phyloP scores from a whole-genome alignment of 331 rosid species.

The Cucumis variabilis region DNA sequence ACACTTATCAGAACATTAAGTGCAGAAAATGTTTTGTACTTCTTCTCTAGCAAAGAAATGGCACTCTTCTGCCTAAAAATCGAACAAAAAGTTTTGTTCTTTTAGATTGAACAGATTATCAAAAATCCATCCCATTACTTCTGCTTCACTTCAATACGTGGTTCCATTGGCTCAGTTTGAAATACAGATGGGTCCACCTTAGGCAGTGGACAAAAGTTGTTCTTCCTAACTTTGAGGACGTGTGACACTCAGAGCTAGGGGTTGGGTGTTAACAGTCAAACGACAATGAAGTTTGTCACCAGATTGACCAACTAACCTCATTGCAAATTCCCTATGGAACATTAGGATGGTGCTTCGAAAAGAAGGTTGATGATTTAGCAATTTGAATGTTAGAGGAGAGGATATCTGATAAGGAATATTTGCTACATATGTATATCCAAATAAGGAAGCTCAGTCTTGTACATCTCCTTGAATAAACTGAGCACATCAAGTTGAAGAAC shows the following conservation, averaged over 20 bases:
- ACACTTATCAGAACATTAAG: too few species aligned
- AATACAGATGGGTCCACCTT: constrained; percentile 87
- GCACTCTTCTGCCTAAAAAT: constrained; percentile 84
- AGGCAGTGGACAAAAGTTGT: constrained; percentile 91
- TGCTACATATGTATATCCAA: constrained; percentile 85
- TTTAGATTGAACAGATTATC: constrained; percentile 70
- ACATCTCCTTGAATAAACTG: constrained; percentile 92
- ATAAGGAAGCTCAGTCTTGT: constrained; percentile 80
- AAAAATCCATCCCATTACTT: constrained; percentile 94
- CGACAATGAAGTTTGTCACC: constrained; percentile 88
- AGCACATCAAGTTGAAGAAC: constrained; percentile 1
- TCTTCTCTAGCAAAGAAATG: constrained; percentile 29
- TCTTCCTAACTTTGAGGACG: constrained; percentile 89
- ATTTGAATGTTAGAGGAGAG: constrained; percentile 86
- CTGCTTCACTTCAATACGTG: constrained; percentile 70
- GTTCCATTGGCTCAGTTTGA: constrained; percentile 67
- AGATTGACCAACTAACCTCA: constrained; percentile 48
- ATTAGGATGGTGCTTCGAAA: constrained; percentile 90
- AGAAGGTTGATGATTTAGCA: constrained; percentile 71
- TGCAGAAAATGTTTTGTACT: too few species aligned
- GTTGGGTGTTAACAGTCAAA: constrained; percentile 80
- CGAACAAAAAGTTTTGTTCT: constrained; percentile 89
- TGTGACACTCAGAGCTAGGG: constrained; percentile 71
- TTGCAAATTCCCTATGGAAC: constrained; percentile 59
- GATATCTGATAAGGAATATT: constrained; percentile 95